Evolutionary conservation across 331 rosid genomes (phyloP).

Genomic region (Malus hybrid): DNA sequence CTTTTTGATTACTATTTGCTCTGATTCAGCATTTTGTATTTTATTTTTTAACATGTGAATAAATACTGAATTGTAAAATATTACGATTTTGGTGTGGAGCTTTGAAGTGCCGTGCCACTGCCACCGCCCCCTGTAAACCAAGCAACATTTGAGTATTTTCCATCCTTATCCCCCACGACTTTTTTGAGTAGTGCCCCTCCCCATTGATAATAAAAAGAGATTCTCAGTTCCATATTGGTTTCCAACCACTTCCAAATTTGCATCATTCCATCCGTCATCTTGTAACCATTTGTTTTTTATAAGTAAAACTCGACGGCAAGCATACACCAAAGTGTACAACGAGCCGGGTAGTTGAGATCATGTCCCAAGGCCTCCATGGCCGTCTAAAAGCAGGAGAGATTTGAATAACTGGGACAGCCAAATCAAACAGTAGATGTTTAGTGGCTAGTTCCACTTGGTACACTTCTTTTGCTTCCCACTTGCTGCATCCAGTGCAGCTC

Average conservation of each 20-base stretch:
- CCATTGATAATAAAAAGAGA: background rate
- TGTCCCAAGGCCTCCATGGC: background rate
- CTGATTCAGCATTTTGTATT: no score
- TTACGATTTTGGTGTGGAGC: background rate
- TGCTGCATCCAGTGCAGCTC: slow-evolving; percentile 7
- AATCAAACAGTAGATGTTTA: background rate
- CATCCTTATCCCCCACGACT: background rate
- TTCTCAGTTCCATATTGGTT: background rate
- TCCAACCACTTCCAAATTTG: background rate
- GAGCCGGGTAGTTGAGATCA: background rate
- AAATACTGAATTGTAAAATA: no score
- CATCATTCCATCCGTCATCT: background rate
- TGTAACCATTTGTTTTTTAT: background rate
- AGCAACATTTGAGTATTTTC: background rate
- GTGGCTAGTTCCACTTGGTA: background rate
- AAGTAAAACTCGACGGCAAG: background rate
- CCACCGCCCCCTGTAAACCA: background rate
- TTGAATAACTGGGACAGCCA: background rate
- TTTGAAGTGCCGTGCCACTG: background rate
- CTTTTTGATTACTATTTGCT: no score
- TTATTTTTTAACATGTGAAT: no score
- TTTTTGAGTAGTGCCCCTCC: background rate
- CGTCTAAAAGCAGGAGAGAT: background rate
- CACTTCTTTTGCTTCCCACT: slow-evolving; percentile 1
- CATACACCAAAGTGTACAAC: background rate